Conservation (phyloP, 2,329 filamentous ascomycete genomes). For the Hypoxylon sp. region DNA sequence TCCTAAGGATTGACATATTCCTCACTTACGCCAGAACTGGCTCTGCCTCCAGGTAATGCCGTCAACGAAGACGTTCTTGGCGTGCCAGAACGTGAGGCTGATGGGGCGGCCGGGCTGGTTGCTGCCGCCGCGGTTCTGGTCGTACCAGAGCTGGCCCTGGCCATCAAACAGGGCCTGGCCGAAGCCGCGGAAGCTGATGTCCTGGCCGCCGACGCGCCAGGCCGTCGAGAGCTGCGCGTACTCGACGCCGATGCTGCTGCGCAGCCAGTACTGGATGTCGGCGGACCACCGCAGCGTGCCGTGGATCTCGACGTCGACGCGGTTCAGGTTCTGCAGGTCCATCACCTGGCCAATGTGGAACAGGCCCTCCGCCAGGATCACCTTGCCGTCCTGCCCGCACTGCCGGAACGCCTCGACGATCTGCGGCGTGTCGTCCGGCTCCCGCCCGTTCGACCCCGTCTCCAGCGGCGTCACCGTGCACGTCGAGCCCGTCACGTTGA, state of each 20-base stretch:
- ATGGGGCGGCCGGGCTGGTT: conserved; percentile 56
- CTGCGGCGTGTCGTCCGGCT: conserved; percentile 58
- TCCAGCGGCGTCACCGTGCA: conserved; percentile 43
- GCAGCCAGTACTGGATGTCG: conserved; percentile 57
- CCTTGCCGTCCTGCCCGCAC: conserved; percentile 57
- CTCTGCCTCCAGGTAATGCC: conserved; percentile 54
- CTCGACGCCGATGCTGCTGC: conserved; percentile 54
- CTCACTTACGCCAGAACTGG: conserved; percentile 56
- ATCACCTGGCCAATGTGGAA: conserved; percentile 59
- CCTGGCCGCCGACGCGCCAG: conserved; percentile 58
- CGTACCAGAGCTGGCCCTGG: conserved; percentile 56
- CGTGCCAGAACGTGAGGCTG: conserved; percentile 54
- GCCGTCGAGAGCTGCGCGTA: conserved; percentile 60
- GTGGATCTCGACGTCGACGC: conserved; percentile 57
- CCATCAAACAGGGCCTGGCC: conserved; percentile 57
- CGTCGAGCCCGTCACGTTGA: conserved; percentile 41
- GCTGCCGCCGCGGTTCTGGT: conserved; percentile 50
- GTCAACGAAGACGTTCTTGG: conserved; percentile 55
- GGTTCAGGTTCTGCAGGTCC: conserved; percentile 55
- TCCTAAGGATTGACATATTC: too few species aligned
- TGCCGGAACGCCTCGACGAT: conserved; percentile 58
- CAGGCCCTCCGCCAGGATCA: conserved; percentile 58
- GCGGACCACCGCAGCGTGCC: conserved; percentile 55
- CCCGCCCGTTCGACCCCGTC: conserved; percentile 23
- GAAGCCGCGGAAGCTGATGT: conserved; percentile 57